Base-by-base conservation (phyloP, 352 stramenopile species). In the Globisporangium yorkense region DNA sequence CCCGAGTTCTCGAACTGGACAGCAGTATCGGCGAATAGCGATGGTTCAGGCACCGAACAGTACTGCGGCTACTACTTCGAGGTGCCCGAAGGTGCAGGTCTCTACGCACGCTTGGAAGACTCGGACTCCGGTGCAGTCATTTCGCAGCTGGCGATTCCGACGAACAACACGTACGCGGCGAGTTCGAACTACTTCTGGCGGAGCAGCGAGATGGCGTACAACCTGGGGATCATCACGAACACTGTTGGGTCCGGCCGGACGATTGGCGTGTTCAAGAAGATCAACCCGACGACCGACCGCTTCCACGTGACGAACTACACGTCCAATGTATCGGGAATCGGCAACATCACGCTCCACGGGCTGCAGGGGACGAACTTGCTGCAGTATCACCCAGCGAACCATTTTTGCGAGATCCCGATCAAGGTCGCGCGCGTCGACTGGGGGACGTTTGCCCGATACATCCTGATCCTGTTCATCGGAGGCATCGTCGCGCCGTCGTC, bases 21-120 rank as follows among this genome's bases (percentile, higher is more conserved):
- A 3, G 27, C 52, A 33, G 31, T 39, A n/a, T 43, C 58, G 8
- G 12, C 37, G 15, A 24, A 66, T 29, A 49, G 27, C 48, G 58
- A 39, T 20, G 66, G 29, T 16, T 15, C 7, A 5, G 20, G 12
- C 49, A 15, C 2, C n/a, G 65, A 78, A 12, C 20, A 73, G 44
- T 90, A 89, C 45, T 92, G 83, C 21, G 83, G 83, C 7, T 92
- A 88, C 56, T 89, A 83, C 53, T 90, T 92, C 24, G 68, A 52
- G 9, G 70, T 87, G 0, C 83, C 83, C 9, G 54, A 74, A 8
- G 72, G 68, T 16, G 55, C 68, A 13, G 87, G 67, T 2, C 57
- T 90, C 4, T 82, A 85, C 57, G 64, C 86, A 5, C 57, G 57
- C 12, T 33, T 51, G 24, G 58, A 73, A 13, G 76, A 67, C 40